A percentile compares a stretch with the other conserved stretches of the same genome.
phyloP scores from a whole-genome alignment of 257 asterid species.

The Salvia miltiorrhiza region DNA sequence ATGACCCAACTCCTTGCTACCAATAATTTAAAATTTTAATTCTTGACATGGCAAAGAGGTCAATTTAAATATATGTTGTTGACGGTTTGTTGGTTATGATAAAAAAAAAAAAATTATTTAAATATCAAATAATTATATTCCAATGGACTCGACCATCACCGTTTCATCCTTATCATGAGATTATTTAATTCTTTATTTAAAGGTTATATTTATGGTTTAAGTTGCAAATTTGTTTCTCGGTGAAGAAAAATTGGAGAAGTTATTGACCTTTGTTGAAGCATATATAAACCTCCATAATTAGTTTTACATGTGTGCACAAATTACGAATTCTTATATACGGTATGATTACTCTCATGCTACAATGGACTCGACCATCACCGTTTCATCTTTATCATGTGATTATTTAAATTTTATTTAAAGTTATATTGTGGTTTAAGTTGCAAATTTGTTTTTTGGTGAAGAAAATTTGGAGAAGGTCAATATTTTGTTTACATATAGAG shows the following conservation, averaged over 20 bases:
- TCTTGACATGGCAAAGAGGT: slow-evolving; percentile 14
- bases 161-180: neutral
- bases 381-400: neutral
- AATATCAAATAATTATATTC: neutral
- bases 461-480: neutral
- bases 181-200: neutral
- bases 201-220: neutral
- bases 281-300: neutral
- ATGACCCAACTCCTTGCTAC: neutral
- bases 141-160: neutral
- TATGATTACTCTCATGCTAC: too few species aligned
- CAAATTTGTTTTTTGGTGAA: neutral
- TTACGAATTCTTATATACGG: too few species aligned
- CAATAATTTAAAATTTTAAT: neutral
- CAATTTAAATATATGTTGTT: slow-evolving; percentile 14
- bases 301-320: too few species aligned
- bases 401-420: neutral
- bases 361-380: neutral
- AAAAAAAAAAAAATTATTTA: neutral
- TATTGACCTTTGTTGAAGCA: neutral
- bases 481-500: too few species aligned
- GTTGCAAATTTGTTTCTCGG: neutral
- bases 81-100: neutral
- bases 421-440: neutral
- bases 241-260: neutral